Percentiles rank a stretch among this genome's conserved stretches.
Conservation (phyloP, 805 yeast genomes). For the Grigorovia yakushimaensis region DNA sequence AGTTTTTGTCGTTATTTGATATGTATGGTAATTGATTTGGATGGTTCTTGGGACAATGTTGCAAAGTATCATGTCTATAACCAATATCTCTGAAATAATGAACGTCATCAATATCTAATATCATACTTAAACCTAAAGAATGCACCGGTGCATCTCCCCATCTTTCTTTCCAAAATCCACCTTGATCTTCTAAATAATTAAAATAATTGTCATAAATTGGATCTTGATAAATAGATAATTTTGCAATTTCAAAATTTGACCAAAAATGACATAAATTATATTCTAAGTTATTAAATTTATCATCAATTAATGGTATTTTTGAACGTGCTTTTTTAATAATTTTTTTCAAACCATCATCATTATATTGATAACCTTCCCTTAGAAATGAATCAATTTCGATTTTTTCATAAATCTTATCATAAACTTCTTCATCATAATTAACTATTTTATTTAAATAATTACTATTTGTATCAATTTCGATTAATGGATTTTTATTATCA, state of each 20-base stretch:
- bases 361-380: slow-evolving; percentile 7
- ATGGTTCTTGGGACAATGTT: slow-evolving; percentile 69
- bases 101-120: slow-evolving; percentile 55
- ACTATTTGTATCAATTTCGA: background rate
- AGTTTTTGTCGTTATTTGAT: slow-evolving; percentile 7
- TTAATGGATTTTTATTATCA: slow-evolving; percentile 3
- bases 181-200: slow-evolving; percentile 53
- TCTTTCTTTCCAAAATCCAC: slow-evolving; percentile 83
- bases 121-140: slow-evolving; percentile 73
- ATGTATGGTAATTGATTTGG: slow-evolving; percentile 26
- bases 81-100: slow-evolving; percentile 94
- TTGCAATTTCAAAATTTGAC: slow-evolving; percentile 89
- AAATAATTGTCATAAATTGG: slow-evolving; percentile 59
- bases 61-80: slow-evolving; percentile 68
- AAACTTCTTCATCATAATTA: slow-evolving; percentile 18
- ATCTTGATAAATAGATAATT: slow-evolving; percentile 63
- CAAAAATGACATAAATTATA: slow-evolving; percentile 83
- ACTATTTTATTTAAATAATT: slow-evolving; percentile 24
- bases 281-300: slow-evolving; percentile 54
- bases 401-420: slow-evolving; percentile 22
- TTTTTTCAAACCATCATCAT: slow-evolving; percentile 27
- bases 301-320: slow-evolving; percentile 31
- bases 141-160: slow-evolving; percentile 99
- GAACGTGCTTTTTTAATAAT: slow-evolving; percentile 33
- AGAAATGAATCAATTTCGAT: slow-evolving; percentile 26